These are phyloP conservation scores for Sanghuangporus sanghuang DNA, from an alignment of 1,284 basidiomycete species.

Conservation along the genomic window DNA sequence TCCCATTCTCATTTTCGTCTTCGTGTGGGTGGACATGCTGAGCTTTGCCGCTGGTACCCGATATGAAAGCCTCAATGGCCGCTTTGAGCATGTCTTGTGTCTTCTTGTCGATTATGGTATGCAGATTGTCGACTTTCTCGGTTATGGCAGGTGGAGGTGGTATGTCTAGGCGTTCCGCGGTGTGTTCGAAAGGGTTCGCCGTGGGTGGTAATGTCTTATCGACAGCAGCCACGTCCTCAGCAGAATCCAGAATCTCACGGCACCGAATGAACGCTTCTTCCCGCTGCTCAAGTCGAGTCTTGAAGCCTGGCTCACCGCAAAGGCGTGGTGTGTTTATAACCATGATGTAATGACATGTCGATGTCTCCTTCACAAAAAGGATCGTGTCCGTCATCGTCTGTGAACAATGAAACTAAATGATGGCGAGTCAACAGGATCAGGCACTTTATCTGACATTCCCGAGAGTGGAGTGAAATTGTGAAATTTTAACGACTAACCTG, in stretches of 20 bases:
- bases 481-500: slow-evolving; percentile 52
- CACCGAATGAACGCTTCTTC: slow-evolving; percentile 70
- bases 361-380: slow-evolving; percentile 86
- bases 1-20: background rate
- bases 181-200: slow-evolving; percentile 50
- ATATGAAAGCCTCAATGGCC: slow-evolving; percentile 13
- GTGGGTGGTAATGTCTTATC: slow-evolving; percentile 39
- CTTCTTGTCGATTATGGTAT: slow-evolving; percentile 20
- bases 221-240: slow-evolving; percentile 25
- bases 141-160: slow-evolving; percentile 30
- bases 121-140: slow-evolving; percentile 20
- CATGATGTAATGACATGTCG: slow-evolving; percentile 86
- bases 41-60: background rate
- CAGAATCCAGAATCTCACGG: slow-evolving; percentile 56
- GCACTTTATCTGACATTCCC: slow-evolving; percentile 8
- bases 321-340: slow-evolving; percentile 90
- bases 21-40: background rate
- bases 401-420: slow-evolving; percentile 82
- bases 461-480: slow-evolving; percentile 2
- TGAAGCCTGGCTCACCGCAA: slow-evolving; percentile 88
- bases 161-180: slow-evolving; percentile 43
- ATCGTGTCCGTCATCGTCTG: slow-evolving; percentile 85
- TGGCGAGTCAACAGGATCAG: background rate
- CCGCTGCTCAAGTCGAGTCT: slow-evolving; percentile 58
- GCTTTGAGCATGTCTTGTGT: slow-evolving; percentile 21